These are phyloP conservation scores for Ophiostoma triangulosporum DNA, from an alignment of 2,329 filamentous ascomycete species.

Conservation along the genomic window DNA sequence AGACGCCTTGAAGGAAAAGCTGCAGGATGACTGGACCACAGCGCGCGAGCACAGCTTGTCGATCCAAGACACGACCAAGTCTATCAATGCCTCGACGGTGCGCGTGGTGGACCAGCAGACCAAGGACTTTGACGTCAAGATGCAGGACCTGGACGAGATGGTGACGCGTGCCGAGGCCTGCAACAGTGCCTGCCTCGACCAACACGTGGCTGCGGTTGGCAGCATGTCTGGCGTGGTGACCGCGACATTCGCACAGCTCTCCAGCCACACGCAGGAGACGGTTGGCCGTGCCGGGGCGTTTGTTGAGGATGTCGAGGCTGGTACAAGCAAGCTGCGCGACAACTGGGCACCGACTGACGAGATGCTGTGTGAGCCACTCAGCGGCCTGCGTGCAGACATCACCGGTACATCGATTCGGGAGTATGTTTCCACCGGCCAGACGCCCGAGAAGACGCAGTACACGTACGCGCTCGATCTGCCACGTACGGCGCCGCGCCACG, in stretches of 20 bases:
- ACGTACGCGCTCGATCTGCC: constrained; percentile 69
- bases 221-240: constrained; percentile 55
- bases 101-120: constrained; percentile 84
- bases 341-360: constrained; percentile 47
- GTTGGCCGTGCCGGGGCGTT: constrained; percentile 55
- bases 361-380: constrained; percentile 54
- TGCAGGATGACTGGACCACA: constrained; percentile 72
- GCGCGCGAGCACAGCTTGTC: constrained; percentile 71
- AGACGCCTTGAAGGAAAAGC: constrained; percentile 64
- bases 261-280: constrained; percentile 54
- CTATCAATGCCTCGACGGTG: constrained; percentile 81
- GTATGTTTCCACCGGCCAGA: constrained; percentile 74
- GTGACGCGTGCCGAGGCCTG: constrained; percentile 68
- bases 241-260: constrained; percentile 58
- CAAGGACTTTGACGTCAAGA: constrained; percentile 72
- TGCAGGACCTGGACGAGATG: constrained; percentile 82
- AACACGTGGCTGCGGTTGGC: constrained; percentile 53
- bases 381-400: constrained; percentile 57
- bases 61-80: constrained; percentile 71
- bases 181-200: constrained; percentile 63
- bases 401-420: constrained; percentile 53
- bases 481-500: constrained; percentile 44
- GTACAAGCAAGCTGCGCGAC: constrained; percentile 43
- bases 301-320: constrained; percentile 51
- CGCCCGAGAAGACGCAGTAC: constrained; percentile 70